These are phyloP conservation scores for Pythium grandisporangium DNA, from an alignment of 352 stramenopile genomes.

Conservation along the genomic window DNA sequence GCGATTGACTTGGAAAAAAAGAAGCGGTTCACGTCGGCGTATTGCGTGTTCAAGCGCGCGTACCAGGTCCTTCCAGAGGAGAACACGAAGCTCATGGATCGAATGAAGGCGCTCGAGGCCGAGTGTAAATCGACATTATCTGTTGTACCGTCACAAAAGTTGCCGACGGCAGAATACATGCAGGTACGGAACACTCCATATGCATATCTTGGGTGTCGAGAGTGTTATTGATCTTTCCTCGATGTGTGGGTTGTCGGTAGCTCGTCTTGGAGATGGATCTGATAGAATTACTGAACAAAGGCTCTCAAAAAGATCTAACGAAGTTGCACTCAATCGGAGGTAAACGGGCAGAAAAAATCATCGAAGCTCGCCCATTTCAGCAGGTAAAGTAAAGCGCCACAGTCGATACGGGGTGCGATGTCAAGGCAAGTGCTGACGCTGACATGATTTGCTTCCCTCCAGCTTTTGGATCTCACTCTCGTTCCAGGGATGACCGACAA, in stretches of 20 bases:
- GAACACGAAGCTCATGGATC: slow-evolving; percentile 35
- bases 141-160: slow-evolving; percentile 25
- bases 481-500: slow-evolving; percentile 40
- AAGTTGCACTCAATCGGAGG: slow-evolving; percentile 37
- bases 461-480: slow-evolving; percentile 31
- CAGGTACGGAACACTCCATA: neutral
- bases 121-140: slow-evolving; percentile 11
- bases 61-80: slow-evolving; percentile 32
- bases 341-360: slow-evolving; percentile 37
- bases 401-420: too few relatives aligned
- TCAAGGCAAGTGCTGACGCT: too few relatives aligned
- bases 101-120: slow-evolving; percentile 21
- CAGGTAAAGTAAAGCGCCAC: too few relatives aligned
- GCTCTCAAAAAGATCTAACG: slow-evolving; percentile 25
- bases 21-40: slow-evolving; percentile 20
- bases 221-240: too few relatives aligned
- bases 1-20: slow-evolving; percentile 44
- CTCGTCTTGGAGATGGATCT: slow-evolving; percentile 39
- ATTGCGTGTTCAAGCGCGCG: slow-evolving; percentile 44
- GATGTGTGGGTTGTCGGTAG: slow-evolving; percentile 1
- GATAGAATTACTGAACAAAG: slow-evolving; percentile 35
- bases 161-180: slow-evolving; percentile 22
- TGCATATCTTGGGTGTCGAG: too few relatives aligned
- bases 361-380: slow-evolving; percentile 26
- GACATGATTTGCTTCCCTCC: too few relatives aligned